Conservation (phyloP, 306 rosid species). For the Begonia fuchsioides region DNA sequence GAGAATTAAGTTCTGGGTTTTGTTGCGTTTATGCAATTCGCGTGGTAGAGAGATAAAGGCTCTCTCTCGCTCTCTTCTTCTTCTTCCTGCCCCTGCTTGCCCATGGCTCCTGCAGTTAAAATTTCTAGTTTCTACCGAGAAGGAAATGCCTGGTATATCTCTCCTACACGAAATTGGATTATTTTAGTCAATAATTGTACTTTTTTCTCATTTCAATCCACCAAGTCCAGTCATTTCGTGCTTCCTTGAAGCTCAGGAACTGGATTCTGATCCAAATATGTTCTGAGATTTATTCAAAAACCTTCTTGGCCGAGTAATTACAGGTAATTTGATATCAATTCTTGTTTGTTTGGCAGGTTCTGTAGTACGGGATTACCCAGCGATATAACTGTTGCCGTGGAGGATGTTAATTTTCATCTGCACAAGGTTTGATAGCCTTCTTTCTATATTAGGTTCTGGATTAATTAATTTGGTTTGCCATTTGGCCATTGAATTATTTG, state of each 20-base stretch:
- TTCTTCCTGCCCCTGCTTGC: conserved; percentile 3
- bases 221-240: no score
- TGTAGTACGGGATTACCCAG: conserved; percentile 58
- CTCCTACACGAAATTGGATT: background rate
- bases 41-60: conserved; percentile 23
- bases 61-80: conserved; percentile 1
- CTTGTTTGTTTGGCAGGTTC: conserved; percentile 31
- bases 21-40: conserved; percentile 23
- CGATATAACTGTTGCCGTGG: conserved; percentile 49
- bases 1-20: conserved; percentile 17
- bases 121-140: conserved; percentile 57
- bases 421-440: conserved; percentile 41
- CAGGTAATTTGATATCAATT: conserved; percentile 1
- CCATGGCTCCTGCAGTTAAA: conserved; percentile 75
- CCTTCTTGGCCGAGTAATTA: background rate
- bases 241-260: background rate
- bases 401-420: conserved; percentile 56
- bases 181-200: background rate
- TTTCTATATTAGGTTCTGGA: background rate
- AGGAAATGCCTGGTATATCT: conserved; percentile 65
- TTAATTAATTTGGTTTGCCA: no score
- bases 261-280: background rate
- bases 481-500: no score
- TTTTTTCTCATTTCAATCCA: background rate
- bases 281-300: background rate